These are phyloP conservation scores for Bromus sterilis DNA, from an alignment of 176 grass and related monocot genomes.

Conservation along the genomic window DNA sequence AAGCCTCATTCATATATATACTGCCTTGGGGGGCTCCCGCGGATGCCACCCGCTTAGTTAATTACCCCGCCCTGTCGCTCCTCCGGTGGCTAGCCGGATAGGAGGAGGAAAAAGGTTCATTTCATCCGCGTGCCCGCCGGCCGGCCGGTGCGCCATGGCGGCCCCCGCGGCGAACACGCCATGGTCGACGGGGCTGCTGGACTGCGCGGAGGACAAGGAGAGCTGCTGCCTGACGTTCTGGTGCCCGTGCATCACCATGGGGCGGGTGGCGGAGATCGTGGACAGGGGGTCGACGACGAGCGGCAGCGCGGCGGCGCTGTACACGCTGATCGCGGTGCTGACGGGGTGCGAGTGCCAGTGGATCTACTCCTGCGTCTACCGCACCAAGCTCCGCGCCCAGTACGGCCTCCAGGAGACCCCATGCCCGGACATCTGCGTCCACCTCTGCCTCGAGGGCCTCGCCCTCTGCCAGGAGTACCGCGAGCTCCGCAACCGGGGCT, in stretches of 20 bases:
- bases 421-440: background rate
- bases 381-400: background rate
- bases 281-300: background rate
- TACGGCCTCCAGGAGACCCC: background rate
- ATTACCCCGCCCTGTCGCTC: background rate
- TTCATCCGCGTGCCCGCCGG: background rate
- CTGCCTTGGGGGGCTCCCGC: background rate
- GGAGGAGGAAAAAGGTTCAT: background rate
- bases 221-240: background rate
- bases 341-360: background rate
- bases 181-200: background rate
- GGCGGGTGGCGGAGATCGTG: background rate
- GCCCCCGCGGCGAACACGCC: background rate
- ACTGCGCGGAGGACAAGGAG: background rate
- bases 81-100: background rate
- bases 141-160: background rate
- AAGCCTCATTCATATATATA: too few species aligned
- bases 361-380: background rate
- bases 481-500: background rate
- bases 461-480: background rate
- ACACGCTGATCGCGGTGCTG: accelerated
- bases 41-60: background rate
- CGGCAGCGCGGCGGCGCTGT: background rate
- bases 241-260: background rate
- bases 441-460: background rate